A percentile compares a stretch with the other conserved stretches of the same genome.
Conservation (phyloP, 2,329 filamentous ascomycete species). For the Byssothecium circinans region DNA sequence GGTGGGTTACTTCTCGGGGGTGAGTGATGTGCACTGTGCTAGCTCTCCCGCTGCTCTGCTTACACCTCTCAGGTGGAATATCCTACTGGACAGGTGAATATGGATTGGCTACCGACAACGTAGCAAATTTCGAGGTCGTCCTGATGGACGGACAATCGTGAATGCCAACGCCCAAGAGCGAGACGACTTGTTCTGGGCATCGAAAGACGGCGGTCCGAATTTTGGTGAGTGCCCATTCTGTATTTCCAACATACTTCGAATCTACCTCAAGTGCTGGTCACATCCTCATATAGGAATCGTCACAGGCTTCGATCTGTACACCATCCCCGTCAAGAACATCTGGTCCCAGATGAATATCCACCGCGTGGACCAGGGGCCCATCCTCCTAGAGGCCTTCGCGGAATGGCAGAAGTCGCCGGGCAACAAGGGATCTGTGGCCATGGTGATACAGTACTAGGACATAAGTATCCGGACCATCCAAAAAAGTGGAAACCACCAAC, state of each 20-base stretch:
- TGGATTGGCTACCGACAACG: conserved; percentile 3
- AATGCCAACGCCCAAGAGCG: conserved; percentile 12
- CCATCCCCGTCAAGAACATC: conserved; percentile 23
- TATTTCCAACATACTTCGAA: background rate
- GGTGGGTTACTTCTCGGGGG: conserved; percentile 13
- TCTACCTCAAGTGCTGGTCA: too few relatives aligned
- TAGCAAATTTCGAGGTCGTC: conserved; percentile 2
- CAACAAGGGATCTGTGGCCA: too few relatives aligned
- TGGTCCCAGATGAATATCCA: conserved; percentile 26
- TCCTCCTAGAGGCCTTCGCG: conserved; percentile 28
- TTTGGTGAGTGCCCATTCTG: conserved; percentile 10
- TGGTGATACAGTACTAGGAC: too few relatives aligned
- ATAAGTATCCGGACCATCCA: too few relatives aligned
- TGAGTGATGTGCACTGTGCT: too few relatives aligned
- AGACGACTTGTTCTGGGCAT: conserved; percentile 20
- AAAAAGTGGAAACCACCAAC: too few relatives aligned
- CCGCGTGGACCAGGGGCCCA: conserved; percentile 16
- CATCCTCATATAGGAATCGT: too few relatives aligned
- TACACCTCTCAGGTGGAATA: conserved; percentile 4
- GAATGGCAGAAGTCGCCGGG: conserved; percentile 35
- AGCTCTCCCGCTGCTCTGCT: too few relatives aligned
- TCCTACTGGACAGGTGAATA: background rate
- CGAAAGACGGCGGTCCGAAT: conserved; percentile 6
- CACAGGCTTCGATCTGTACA: conserved; percentile 25
- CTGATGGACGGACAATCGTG: background rate